Conservation (phyloP, 805 yeast species). For the Isabelozyma heimii region DNA sequence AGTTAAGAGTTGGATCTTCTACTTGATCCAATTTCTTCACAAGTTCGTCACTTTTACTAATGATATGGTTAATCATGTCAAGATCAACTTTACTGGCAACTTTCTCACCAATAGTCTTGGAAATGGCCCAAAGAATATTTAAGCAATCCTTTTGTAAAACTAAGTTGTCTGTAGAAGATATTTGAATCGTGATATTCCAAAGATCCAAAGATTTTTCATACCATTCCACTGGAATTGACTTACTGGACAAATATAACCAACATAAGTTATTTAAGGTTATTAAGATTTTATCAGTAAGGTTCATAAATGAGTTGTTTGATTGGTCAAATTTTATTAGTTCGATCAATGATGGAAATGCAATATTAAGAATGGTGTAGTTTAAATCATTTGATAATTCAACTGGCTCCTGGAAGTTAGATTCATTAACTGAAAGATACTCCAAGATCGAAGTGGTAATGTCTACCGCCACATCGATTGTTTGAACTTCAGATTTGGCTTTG, state of each 20-base stretch:
- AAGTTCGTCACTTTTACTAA: conserved; percentile 16
- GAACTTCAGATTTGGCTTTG: conserved; percentile 50
- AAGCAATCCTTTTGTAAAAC: conserved; percentile 29
- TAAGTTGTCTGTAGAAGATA: conserved; percentile 13
- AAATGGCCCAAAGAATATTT: conserved; percentile 36
- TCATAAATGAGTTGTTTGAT: conserved; percentile 16
- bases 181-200: conserved; percentile 25
- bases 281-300: conserved; percentile 54
- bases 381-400: conserved; percentile 17
- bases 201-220: conserved; percentile 19
- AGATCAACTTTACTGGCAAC: conserved; percentile 19
- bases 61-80: conserved; percentile 23
- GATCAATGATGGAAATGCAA: conserved; percentile 28
- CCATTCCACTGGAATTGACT: conserved; percentile 40
- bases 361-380: conserved; percentile 14
- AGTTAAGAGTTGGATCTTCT: conserved; percentile 9
- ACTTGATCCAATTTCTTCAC: conserved; percentile 1
- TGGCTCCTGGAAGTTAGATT: conserved; percentile 18
- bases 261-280: conserved; percentile 69
- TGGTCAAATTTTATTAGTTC: conserved; percentile 39
- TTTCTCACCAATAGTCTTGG: conserved; percentile 35
- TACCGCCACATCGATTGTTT: conserved; percentile 65
- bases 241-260: conserved; percentile 49
- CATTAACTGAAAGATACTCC: conserved; percentile 48
- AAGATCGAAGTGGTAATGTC: conserved; percentile 76